phyloP scores from a whole-genome alignment of 1,284 basidiomycete species.

The Trametes polyzona region DNA sequence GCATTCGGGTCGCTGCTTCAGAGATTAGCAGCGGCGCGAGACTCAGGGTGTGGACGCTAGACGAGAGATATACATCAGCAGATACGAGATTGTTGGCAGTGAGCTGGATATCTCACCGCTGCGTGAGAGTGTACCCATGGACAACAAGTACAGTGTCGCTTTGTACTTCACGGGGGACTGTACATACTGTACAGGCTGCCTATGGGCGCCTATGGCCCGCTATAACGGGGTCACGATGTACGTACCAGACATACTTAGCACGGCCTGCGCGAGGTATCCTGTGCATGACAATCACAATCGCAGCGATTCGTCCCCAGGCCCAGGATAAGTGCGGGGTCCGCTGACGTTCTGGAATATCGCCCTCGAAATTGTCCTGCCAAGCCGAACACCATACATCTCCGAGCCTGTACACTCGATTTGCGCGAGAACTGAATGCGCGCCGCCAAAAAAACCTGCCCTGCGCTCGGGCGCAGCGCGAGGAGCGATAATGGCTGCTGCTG shows the following conservation, averaged over 20 bases:
- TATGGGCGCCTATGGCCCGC: neutral
- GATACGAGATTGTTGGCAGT: neutral
- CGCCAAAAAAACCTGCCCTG: too few species aligned
- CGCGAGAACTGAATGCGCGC: too few species aligned
- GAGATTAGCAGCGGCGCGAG: constrained; percentile 14
- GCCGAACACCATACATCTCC: too few species aligned
- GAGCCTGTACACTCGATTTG: too few species aligned
- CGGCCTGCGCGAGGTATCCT: neutral
- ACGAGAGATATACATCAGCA: neutral
- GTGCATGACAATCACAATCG: neutral
- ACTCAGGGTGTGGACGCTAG: constrained; percentile 10
- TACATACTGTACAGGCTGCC: neutral
- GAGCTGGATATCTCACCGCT: neutral
- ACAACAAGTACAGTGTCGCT: neutral
- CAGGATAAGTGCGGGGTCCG: too few species aligned
- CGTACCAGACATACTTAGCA: too few species aligned
- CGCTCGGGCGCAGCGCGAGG: too few species aligned
- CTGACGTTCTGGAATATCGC: too few species aligned
- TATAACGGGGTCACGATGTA: too few species aligned
- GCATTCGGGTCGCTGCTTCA: constrained; percentile 7
- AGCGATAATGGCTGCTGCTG: too few species aligned
- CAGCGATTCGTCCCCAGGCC: neutral
- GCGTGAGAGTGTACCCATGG: neutral
- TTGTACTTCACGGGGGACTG: neutral
- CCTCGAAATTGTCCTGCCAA: too few species aligned